Conservation (phyloP, 495 filamentous ascomycete genomes). For the Hypomontagnella monticulosa region DNA sequence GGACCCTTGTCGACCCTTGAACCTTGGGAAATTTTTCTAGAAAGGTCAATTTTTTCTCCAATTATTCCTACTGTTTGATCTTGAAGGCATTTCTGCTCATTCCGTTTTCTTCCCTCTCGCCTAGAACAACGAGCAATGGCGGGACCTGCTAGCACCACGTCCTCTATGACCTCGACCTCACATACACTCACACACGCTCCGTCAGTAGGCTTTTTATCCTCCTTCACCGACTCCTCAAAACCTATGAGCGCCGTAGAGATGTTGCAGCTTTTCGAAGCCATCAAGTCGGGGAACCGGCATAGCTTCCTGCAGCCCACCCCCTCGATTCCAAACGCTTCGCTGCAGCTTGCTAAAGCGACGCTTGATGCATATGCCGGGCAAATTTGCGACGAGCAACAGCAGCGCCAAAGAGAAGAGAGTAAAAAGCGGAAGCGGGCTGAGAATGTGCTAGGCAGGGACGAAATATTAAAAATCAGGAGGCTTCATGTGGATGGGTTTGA, state of each 20-base stretch:
- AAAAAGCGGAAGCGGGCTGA: constrained; percentile 73
- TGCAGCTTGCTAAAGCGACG: constrained; percentile 76
- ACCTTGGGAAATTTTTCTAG: constrained; percentile 38
- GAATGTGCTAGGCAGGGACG: constrained; percentile 44
- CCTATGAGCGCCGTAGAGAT: constrained; percentile 49
- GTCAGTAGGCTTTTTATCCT: constrained; percentile 46
- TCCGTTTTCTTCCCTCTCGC: not conserved
- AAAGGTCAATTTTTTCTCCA: constrained; percentile 25
- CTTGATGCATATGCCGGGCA: constrained; percentile 78
- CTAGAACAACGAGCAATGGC: constrained; percentile 52
- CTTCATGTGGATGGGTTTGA: constrained; percentile 89
- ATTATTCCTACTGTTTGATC: constrained; percentile 13
- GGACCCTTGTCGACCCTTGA: constrained; percentile 31
- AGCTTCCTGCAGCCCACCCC: constrained; percentile 75
- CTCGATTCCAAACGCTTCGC: constrained; percentile 68
- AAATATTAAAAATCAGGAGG: constrained; percentile 74
- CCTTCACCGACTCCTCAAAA: constrained; percentile 42
- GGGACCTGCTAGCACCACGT: constrained; percentile 56
- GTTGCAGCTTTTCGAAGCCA: constrained; percentile 58
- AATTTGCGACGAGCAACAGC: constrained; percentile 70
- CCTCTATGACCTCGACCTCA: constrained; percentile 65
- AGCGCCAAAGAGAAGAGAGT: constrained; percentile 62
- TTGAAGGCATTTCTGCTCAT: not conserved
- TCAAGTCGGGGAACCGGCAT: constrained; percentile 61
- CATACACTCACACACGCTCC: constrained; percentile 61